Evolutionary conservation across 306 rosid species (phyloP).

Genomic region (Castanea sativa): DNA sequence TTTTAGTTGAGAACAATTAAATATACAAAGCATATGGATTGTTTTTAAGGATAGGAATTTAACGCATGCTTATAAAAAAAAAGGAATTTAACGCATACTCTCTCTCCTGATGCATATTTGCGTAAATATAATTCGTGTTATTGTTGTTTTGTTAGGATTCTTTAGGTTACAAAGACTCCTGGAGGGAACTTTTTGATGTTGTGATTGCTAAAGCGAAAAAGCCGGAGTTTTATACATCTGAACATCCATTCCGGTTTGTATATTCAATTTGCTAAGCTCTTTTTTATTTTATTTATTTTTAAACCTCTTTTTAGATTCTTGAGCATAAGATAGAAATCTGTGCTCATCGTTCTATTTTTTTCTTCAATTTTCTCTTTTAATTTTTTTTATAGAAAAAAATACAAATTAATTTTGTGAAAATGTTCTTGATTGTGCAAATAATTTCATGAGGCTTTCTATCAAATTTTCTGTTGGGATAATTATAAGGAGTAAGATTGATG

Average conservation of each 20-base stretch:
- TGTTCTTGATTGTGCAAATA: too few species aligned
- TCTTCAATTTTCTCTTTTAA: not conserved
- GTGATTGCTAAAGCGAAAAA: slow-evolving; percentile 94
- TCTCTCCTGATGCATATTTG: not conserved
- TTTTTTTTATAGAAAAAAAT: not conserved
- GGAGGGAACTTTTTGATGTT: slow-evolving; percentile 94
- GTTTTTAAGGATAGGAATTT: not conserved
- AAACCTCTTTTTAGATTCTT: not conserved
- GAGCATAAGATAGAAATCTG: not conserved
- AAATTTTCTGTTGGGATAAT: not conserved
- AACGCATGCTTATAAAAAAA: not conserved
- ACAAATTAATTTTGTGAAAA: not conserved
- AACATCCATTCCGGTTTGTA: slow-evolving; percentile 95
- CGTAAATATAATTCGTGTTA: not conserved
- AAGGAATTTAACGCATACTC: not conserved
- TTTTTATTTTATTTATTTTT: not conserved
- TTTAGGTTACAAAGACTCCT: slow-evolving; percentile 58
- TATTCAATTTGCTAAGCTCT: slow-evolving; percentile 17
- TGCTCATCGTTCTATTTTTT: slow-evolving; percentile 1
- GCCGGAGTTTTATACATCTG: slow-evolving; percentile 87
- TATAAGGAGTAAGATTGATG: slow-evolving; percentile 1
- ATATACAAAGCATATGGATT: not conserved
- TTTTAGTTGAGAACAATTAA: not conserved
- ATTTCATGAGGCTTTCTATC: not conserved
- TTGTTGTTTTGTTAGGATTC: slow-evolving; percentile 64